A percentile compares a stretch with the other conserved stretches of the same genome.
Conservation (phyloP, 2,329 filamentous ascomycete species). For the Penicillium occitanis region DNA sequence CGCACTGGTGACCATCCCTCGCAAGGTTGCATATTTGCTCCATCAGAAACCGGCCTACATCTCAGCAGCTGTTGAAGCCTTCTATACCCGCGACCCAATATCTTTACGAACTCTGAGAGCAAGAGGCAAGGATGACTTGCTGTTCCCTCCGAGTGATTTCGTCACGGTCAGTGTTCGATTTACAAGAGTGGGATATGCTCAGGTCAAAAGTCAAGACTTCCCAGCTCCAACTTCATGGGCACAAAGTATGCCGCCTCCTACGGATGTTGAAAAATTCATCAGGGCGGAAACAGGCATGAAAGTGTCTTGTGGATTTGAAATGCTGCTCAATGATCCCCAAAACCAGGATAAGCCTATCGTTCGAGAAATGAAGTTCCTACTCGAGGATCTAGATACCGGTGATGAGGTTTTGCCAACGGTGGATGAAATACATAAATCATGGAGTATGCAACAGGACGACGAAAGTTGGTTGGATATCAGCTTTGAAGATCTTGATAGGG, state of each 20-base stretch:
- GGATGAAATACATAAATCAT: conserved; percentile 63
- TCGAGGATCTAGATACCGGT: conserved; percentile 73
- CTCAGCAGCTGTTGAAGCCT: conserved; percentile 81
- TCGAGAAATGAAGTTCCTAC: conserved; percentile 71
- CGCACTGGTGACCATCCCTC: conserved; percentile 70
- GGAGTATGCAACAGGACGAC: conserved; percentile 73
- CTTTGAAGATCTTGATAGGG: conserved; percentile 82
- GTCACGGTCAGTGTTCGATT: conserved; percentile 78
- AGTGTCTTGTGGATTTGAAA: conserved; percentile 84
- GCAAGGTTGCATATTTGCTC: conserved; percentile 77
- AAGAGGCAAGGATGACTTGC: conserved; percentile 53
- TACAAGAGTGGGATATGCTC: conserved; percentile 85
- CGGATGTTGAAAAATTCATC: conserved; percentile 48
- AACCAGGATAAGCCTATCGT: conserved; percentile 67
- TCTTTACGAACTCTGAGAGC: conserved; percentile 67
- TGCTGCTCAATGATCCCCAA: conserved; percentile 69
- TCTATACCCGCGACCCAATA: conserved; percentile 85
- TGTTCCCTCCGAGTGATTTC: conserved; percentile 75
- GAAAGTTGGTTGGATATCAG: conserved; percentile 92
- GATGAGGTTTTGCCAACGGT: conserved; percentile 70
- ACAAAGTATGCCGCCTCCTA: conserved; percentile 41
- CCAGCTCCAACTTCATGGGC: conserved; percentile 60
- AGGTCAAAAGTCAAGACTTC: conserved; percentile 84
- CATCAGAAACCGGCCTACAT: conserved; percentile 73
- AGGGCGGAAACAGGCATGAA: conserved; percentile 78